These are phyloP conservation scores for Poa pratensis DNA, from an alignment of 176 grass and related monocot genomes.

Conservation along the genomic window DNA sequence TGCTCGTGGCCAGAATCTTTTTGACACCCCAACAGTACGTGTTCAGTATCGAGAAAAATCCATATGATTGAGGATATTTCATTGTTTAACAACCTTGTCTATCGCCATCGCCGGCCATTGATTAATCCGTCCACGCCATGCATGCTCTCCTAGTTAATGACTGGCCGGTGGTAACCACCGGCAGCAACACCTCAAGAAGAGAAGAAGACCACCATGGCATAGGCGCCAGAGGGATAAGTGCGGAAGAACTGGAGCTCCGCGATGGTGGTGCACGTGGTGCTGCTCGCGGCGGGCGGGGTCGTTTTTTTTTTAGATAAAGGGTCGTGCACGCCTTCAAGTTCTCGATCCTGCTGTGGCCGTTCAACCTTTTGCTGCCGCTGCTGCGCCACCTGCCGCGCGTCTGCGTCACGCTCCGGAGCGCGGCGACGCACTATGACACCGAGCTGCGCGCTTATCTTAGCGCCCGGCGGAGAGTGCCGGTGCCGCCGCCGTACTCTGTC, in stretches of 20 bases:
- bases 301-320: too few species aligned
- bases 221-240: not conserved
- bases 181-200: not conserved
- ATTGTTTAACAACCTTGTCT: not conserved
- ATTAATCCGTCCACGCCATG: not conserved
- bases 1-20: not conserved
- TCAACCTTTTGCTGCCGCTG: conserved; percentile 62
- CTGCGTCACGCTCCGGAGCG: conserved; percentile 29
- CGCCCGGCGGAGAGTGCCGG: not conserved
- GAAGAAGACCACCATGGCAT: not conserved
- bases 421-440: conserved; percentile 9
- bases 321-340: conserved; percentile 53
- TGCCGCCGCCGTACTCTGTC: not conserved
- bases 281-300: conserved; percentile 36
- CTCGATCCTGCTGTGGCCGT: conserved; percentile 54
- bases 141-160: not conserved
- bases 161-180: not conserved
- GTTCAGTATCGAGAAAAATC: not conserved
- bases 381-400: conserved; percentile 49
- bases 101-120: not conserved
- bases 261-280: conserved; percentile 47
- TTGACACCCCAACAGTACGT: not conserved
- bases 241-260: too few species aligned
- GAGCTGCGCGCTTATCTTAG: conserved; percentile 28
- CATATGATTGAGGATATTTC: not conserved